phyloP scores from a whole-genome alignment of 2,329 filamentous ascomycete species.

The Hypoxylon sp. region DNA sequence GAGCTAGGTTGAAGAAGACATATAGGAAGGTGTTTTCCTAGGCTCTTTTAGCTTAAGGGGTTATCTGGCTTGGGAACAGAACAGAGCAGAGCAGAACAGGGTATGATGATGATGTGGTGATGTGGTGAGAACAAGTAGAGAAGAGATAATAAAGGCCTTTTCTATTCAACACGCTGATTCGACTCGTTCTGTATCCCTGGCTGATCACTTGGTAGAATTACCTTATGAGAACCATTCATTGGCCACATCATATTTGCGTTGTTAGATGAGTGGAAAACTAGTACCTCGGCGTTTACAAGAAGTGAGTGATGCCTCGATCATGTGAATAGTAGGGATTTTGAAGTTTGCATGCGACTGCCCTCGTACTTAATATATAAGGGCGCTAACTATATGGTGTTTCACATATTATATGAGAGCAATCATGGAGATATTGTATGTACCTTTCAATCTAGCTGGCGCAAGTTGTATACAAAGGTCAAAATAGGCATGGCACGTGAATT shows the following conservation, averaged over 20 bases:
- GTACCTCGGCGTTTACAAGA: too few species aligned
- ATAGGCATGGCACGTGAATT: background rate
- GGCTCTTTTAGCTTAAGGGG: background rate
- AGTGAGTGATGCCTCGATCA: too few species aligned
- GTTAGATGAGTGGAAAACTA: too few species aligned
- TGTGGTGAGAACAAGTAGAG: background rate
- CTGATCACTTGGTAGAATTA: background rate
- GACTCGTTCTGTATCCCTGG: background rate
- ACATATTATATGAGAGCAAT: background rate
- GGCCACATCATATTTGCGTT: too few species aligned
- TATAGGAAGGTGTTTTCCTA: background rate
- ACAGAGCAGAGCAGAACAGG: background rate
- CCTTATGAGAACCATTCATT: too few species aligned
- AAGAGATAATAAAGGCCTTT: constrained; percentile 2
- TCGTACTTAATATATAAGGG: background rate
- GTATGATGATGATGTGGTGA: background rate
- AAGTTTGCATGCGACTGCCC: background rate
- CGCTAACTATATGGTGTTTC: background rate
- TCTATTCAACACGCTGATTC: background rate
- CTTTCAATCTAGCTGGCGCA: background rate
- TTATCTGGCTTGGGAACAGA: background rate
- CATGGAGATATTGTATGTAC: background rate
- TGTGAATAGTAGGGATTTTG: background rate
- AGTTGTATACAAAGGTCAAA: background rate
- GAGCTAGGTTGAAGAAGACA: background rate